These are phyloP conservation scores for Blastobotrys illinoisensis DNA, from an alignment of 1,139 yeast species.

Conservation along the genomic window DNA sequence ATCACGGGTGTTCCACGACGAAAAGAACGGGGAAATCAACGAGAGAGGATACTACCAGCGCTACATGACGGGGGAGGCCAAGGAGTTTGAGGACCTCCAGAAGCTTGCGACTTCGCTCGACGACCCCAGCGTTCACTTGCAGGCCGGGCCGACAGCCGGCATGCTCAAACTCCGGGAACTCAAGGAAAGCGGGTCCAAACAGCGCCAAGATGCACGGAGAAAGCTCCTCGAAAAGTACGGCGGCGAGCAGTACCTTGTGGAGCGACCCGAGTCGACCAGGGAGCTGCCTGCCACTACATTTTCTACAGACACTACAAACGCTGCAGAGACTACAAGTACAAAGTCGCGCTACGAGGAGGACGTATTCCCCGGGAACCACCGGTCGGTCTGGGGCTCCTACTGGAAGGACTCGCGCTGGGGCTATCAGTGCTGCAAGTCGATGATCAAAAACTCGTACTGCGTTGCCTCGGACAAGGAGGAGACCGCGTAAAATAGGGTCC, in stretches of 20 bases:
- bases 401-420: conserved; percentile 49
- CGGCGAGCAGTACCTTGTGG: conserved; percentile 23
- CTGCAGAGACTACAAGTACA: not conserved
- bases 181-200: conserved; percentile 32
- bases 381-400: conserved; percentile 45
- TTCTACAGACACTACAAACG: not conserved
- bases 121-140: conserved; percentile 43
- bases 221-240: conserved; percentile 42
- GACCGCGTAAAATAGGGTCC: not conserved
- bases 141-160: conserved; percentile 58
- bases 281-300: conserved; percentile 12
- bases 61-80: conserved; percentile 48
- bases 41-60: conserved; percentile 51
- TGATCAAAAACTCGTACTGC: conserved; percentile 35
- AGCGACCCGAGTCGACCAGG: conserved; percentile 26
- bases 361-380: conserved; percentile 37
- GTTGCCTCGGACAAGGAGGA: conserved; percentile 18
- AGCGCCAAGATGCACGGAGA: conserved; percentile 30
- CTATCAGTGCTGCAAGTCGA: conserved; percentile 41
- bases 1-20: conserved; percentile 41
- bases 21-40: conserved; percentile 40
- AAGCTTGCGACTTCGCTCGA: conserved; percentile 49
- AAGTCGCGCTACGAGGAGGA: conserved; percentile 39
- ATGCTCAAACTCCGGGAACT: conserved; percentile 42
- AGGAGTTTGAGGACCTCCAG: conserved; percentile 43